phyloP scores from a whole-genome alignment of 2,329 filamentous ascomycete species.

The Immersiporthe knoxdaviesiana region DNA sequence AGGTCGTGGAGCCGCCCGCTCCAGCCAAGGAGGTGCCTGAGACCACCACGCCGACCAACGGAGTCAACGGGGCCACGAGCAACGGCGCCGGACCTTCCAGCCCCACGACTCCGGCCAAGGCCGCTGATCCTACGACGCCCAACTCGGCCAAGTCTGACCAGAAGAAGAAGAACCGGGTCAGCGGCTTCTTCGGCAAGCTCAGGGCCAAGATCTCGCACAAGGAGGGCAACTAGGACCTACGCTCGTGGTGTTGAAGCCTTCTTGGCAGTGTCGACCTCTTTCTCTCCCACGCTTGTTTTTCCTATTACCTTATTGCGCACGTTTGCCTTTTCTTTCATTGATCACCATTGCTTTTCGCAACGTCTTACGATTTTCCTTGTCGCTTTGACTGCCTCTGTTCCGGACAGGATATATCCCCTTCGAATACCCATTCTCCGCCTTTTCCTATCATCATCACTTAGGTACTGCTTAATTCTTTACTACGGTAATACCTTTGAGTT shows the following conservation, averaged over 20 bases:
- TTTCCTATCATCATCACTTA: constrained; percentile 1
- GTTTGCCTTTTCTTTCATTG: constrained; percentile 10
- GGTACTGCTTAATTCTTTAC: background rate
- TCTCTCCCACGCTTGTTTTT: constrained; percentile 27
- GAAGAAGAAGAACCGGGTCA: constrained; percentile 70
- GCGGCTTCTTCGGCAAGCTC: constrained; percentile 63
- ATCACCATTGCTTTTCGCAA: constrained; percentile 23
- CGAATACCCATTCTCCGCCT: constrained; percentile 28
- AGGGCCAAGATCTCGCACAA: constrained; percentile 49
- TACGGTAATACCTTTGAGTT: constrained; percentile 15
- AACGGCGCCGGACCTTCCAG: constrained; percentile 30
- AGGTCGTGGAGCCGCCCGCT: constrained; percentile 32
- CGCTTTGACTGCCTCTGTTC: constrained; percentile 22
- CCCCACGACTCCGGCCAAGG: constrained; percentile 31
- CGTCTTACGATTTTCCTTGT: constrained; percentile 28
- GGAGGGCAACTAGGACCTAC: constrained; percentile 31
- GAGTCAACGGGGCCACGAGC: constrained; percentile 26
- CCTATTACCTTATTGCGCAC: constrained; percentile 4
- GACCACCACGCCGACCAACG: constrained; percentile 30
- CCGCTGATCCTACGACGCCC: constrained; percentile 30
- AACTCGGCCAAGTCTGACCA: constrained; percentile 43
- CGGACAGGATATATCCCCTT: constrained; percentile 28
- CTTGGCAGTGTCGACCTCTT: constrained; percentile 2
- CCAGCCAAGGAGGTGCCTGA: constrained; percentile 31
- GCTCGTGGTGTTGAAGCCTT: constrained; percentile 14